Base-by-base conservation (phyloP, 139 green algal species). In the Chlorella sp. region DNA sequence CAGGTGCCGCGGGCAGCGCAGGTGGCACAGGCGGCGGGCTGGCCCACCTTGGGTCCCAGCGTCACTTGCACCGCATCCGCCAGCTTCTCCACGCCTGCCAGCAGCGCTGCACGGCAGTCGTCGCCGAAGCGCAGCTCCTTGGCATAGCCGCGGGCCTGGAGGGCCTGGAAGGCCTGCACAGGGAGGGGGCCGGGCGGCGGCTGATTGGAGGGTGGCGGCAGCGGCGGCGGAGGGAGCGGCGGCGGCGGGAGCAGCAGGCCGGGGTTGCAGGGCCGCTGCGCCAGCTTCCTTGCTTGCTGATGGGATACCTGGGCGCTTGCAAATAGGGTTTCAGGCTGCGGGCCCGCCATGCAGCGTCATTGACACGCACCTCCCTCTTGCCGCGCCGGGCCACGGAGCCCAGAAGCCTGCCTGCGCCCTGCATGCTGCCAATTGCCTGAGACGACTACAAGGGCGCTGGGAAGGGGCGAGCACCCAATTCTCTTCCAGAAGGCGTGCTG, bases 11-110 rank as follows among this genome's bases (percentile, higher is more conserved):
- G n/a, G n/a, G n/a, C 14, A 57, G 7, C 48, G 73, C 18, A 9
- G 73, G 73, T 24, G 28, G 19, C 77, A 83, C 36, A 24, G 22
- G 66, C 66, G 48, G 48, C 48, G 48, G 48, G 48, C 39, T 1
- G 34, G 12, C 90, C 60, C 73, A 98, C 97, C 96, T 99, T 99
- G 78, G 98, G 98, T 0, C 98, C 98, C 34, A 99, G 95, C 5
- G 98, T 99, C 73, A 99, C 98, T 93, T 99, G 96, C 53, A 99
- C 98, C 24, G 98, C 98, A 91, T 99, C 98, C 4, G 98, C 98
- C 28, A 99, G 95, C 91, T 97, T 97, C 86, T 99, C 98, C 11
- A 99, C 96, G 57, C 98, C 98, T 1, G 88, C 89, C 32, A 99
- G 95, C 40, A 99, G 96, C 34, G 93, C 93, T 11, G 97, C 95